A percentile compares a stretch with the other conserved stretches of the same genome.
These are phyloP conservation scores for Botrytis hyacinthi DNA, from an alignment of 2,329 filamentous ascomycete genomes.

Conservation along the genomic window DNA sequence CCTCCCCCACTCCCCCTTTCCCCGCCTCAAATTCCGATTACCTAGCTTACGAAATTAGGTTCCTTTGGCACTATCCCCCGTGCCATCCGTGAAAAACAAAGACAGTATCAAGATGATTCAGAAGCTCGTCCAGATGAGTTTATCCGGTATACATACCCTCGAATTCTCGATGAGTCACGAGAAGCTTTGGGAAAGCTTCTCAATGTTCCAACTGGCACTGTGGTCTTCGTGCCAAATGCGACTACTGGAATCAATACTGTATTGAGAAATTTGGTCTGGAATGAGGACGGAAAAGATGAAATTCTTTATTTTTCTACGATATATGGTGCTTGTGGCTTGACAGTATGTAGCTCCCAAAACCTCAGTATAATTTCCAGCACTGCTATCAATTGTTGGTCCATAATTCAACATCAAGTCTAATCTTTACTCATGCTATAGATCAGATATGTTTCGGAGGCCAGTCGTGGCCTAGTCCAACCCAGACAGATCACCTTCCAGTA, in stretches of 20 bases:
- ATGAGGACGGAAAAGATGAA: constrained; percentile 60
- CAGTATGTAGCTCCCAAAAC: constrained; percentile 43
- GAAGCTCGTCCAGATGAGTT: constrained; percentile 74
- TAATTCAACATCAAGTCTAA: not conserved
- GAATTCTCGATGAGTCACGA: constrained; percentile 62
- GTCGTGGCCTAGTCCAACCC: constrained; percentile 43
- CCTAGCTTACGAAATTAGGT: constrained; percentile 43
- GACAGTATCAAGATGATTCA: constrained; percentile 61
- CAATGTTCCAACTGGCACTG: constrained; percentile 60
- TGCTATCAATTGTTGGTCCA: not conserved
- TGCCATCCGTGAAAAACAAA: constrained; percentile 57
- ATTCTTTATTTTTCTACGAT: constrained; percentile 68
- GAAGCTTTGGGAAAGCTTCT: constrained; percentile 63
- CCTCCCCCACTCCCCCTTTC: not conserved
- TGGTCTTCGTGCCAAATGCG: constrained; percentile 80
- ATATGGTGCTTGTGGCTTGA: constrained; percentile 63
- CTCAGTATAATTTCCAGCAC: not conserved
- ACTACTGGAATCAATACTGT: constrained; percentile 76
- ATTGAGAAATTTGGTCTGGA: constrained; percentile 70
- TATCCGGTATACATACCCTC: constrained; percentile 65
- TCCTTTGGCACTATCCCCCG: constrained; percentile 78
- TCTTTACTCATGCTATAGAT: not conserved
- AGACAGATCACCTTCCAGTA: constrained; percentile 61
- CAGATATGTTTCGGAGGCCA: constrained; percentile 69
- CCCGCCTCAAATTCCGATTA: not conserved